These are phyloP conservation scores for Daedaleopsis nitida DNA, from an alignment of 768 basidiomycete genomes.

Conservation along the genomic window DNA sequence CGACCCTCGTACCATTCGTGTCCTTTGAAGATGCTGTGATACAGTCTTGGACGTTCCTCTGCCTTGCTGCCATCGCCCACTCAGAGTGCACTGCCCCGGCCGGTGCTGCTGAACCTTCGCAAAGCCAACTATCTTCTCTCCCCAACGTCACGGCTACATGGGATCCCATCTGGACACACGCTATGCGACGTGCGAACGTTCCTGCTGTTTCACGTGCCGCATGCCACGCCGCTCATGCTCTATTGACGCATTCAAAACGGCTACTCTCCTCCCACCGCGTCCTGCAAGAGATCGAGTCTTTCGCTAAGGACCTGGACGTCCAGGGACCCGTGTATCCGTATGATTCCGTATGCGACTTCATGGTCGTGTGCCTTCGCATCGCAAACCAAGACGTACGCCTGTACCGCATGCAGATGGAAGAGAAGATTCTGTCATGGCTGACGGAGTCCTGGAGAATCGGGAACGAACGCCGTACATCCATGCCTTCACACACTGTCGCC, in stretches of 20 bases:
- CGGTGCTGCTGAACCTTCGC: neutral
- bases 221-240: conserved; percentile 62
- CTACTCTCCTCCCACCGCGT: conserved; percentile 59
- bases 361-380: conserved; percentile 66
- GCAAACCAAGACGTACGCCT: conserved; percentile 82
- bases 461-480: conserved; percentile 36
- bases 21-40: conserved; percentile 61
- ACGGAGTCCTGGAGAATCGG: conserved; percentile 65
- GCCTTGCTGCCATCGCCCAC: conserved; percentile 70
- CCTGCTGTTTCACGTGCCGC: conserved; percentile 79
- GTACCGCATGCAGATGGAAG: conserved; percentile 84
- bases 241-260: conserved; percentile 47
- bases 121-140: conserved; percentile 1
- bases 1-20: conserved; percentile 59
- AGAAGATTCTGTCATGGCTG: conserved; percentile 84
- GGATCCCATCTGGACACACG: conserved; percentile 82
- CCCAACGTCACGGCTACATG: conserved; percentile 48
- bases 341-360: conserved; percentile 88
- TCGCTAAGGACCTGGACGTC: conserved; percentile 83
- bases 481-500: conserved; percentile 54
- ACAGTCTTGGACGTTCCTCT: conserved; percentile 87
- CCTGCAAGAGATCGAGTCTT: conserved; percentile 71
- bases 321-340: conserved; percentile 88
- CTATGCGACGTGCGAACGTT: conserved; percentile 70
- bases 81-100: conserved; percentile 34